Conservation (phyloP, 2,329 filamentous ascomycete species). For the Fusarium buxicola region DNA sequence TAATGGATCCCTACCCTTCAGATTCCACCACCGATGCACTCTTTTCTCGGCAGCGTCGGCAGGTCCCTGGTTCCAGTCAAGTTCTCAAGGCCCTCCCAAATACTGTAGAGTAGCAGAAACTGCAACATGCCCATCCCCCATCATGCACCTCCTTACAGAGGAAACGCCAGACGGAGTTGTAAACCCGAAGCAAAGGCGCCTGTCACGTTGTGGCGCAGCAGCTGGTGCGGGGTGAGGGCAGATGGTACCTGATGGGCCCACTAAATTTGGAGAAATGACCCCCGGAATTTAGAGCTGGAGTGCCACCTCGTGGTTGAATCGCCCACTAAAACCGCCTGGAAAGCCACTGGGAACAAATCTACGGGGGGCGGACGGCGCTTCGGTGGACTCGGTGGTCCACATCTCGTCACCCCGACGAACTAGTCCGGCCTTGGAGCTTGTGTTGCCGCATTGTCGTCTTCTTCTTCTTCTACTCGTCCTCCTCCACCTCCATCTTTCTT, state of each 20-base stretch:
- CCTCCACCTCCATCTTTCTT: conserved; percentile 14
- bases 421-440: conserved; percentile 31
- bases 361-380: conserved; percentile 20
- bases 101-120: not conserved
- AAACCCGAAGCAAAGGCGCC: conserved; percentile 3
- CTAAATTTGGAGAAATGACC: conserved; percentile 33
- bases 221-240: conserved; percentile 13
- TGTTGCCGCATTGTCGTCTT: conserved; percentile 19
- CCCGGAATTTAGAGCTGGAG: not conserved
- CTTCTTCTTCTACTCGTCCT: conserved; percentile 26
- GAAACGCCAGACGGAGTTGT: conserved; percentile 15
- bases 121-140: not conserved
- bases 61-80: conserved; percentile 16
- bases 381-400: conserved; percentile 36
- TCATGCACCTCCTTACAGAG: conserved; percentile 1
- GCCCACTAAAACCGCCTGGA: conserved; percentile 23
- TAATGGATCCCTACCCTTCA: conserved; percentile 24
- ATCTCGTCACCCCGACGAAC: conserved; percentile 41
- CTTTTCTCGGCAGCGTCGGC: conserved; percentile 33
- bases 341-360: conserved; percentile 15
- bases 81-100: not conserved
- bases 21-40: conserved; percentile 30
- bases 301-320: conserved; percentile 8
- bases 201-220: conserved; percentile 26
- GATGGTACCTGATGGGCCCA: conserved; percentile 24